phyloP scores from a whole-genome alignment of 305 asterid genomes.

The Vinca major region DNA sequence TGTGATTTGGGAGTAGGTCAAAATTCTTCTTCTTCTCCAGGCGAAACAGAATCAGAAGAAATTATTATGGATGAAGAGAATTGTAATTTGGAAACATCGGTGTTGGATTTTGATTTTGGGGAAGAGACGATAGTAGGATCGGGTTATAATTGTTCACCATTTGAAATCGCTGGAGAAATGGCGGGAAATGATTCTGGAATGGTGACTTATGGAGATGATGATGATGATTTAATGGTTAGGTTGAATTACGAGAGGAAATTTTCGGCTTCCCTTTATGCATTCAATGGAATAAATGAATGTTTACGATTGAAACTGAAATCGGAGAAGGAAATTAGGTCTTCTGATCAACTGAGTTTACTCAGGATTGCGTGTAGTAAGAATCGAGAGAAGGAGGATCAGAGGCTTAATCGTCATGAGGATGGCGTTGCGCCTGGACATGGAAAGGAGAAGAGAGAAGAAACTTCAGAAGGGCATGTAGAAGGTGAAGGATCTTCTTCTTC shows the following conservation, averaged over 20 bases:
- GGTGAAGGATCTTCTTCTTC: background rate
- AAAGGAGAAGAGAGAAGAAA: slow-evolving; percentile 6
- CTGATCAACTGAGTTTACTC: slow-evolving; percentile 41
- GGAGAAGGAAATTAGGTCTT: slow-evolving; percentile 18
- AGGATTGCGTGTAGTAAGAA: slow-evolving; percentile 37
- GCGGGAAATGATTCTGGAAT: slow-evolving; percentile 26
- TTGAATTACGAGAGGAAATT: slow-evolving; percentile 64
- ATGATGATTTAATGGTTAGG: slow-evolving; percentile 31
- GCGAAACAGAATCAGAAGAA: slow-evolving; percentile 24
- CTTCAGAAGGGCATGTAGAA: slow-evolving; percentile 2
- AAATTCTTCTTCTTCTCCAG: background rate
- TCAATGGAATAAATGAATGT: slow-evolving; percentile 62
- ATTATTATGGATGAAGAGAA: slow-evolving; percentile 10
- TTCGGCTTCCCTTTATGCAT: slow-evolving; percentile 65
- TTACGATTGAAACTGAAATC: slow-evolving; percentile 36
- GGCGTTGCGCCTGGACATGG: background rate
- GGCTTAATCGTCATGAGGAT: no score
- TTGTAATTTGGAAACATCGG: slow-evolving; percentile 8
- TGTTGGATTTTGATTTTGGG: slow-evolving; percentile 41
- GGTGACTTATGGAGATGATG: slow-evolving; percentile 33
- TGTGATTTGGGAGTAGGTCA: slow-evolving; percentile 17
- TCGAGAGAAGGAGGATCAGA: slow-evolving; percentile 16
- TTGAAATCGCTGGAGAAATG: slow-evolving; percentile 44
- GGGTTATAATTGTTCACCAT: slow-evolving; percentile 31
- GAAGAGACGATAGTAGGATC: slow-evolving; percentile 34